Evolutionary conservation across 305 asterid species (phyloP), one percentile per base, ranked within the genome.

Genomic region (Vinca major): DNA sequence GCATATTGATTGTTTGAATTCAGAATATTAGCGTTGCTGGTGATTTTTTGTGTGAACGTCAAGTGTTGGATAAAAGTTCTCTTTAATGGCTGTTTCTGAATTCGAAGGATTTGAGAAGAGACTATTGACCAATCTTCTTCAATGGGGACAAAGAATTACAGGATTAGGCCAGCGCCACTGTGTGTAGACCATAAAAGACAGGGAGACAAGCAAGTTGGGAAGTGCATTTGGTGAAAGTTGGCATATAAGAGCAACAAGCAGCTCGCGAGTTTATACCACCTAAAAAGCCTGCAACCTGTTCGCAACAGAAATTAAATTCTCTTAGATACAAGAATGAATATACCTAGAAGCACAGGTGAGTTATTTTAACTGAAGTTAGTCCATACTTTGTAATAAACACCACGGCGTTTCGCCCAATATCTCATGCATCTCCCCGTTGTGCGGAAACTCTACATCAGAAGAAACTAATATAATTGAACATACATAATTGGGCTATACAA

Each of bases 101-200:
- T 26, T 26, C 33, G 33, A 26, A 26, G 98, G 90, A 81, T 96
- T 93, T 36, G 88, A 77, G n/a, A 96, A 93, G 36, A 93, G 97
- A 72, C 89, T 93, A 85, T 92, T n/a, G 96, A 81, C 64, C 89
- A 26, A 26, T 26, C 87, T 71, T 90, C 97, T 71, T 90, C 97
- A 74, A 92, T 92, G 67, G 92, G 89, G 33, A 75, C 98, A 92
- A 61, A 92, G 71, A 92, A 92, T 84, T 65, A 92, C 98, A 65
- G 98, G 98, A 83, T 92, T 92, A 60, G 98, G 97, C 98, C 98
- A 92, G 72, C 91, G 88, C 97, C 98, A 92, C 78, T 84, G 69
- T 54, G 85, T 92, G 81, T 87, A 92, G 53, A 92, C 91, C 81
- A 96, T 86, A 69, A 92, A 92, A 82, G 90, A 90, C 58, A 96